Evolutionary conservation across 2,329 filamentous ascomycete genomes (phyloP).

Genomic region (Madurella fahalii): DNA sequence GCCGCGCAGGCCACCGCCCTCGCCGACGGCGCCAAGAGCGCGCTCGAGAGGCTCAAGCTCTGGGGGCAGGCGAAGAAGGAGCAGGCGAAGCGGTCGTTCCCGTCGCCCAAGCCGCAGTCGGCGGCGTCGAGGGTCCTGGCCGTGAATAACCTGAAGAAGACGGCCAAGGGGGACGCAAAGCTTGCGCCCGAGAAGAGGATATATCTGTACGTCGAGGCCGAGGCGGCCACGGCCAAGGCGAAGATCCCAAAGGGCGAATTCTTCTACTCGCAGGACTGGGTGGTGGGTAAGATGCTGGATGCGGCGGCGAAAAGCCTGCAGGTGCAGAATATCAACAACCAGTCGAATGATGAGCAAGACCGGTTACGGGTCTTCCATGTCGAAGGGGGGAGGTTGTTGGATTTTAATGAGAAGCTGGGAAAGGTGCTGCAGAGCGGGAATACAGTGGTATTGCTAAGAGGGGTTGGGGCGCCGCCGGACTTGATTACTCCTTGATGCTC

Average conservation of each 20-base stretch:
- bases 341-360: slow-evolving; percentile 69
- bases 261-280: slow-evolving; percentile 81
- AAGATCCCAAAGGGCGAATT: slow-evolving; percentile 80
- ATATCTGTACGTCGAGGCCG: slow-evolving; percentile 86
- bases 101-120: slow-evolving; percentile 60
- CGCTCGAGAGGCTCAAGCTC: slow-evolving; percentile 70
- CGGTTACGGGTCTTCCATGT: slow-evolving; percentile 88
- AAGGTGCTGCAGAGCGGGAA: slow-evolving; percentile 72
- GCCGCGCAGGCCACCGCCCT: slow-evolving; percentile 38
- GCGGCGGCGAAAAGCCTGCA: slow-evolving; percentile 72
- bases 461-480: slow-evolving; percentile 75
- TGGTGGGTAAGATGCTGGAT: slow-evolving; percentile 78
- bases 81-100: slow-evolving; percentile 47
- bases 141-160: slow-evolving; percentile 75
- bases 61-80: slow-evolving; percentile 71
- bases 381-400: slow-evolving; percentile 78
- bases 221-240: slow-evolving; percentile 75
- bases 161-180: slow-evolving; percentile 85
- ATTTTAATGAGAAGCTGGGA: slow-evolving; percentile 84
- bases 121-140: slow-evolving; percentile 63
- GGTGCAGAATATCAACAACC: slow-evolving; percentile 80
- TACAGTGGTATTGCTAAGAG: slow-evolving; percentile 82
- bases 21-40: slow-evolving; percentile 65
- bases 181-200: slow-evolving; percentile 78
- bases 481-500: slow-evolving; percentile 54